phyloP scores from a whole-genome alignment of 345 rosid species.

The Pistacia vera region DNA sequence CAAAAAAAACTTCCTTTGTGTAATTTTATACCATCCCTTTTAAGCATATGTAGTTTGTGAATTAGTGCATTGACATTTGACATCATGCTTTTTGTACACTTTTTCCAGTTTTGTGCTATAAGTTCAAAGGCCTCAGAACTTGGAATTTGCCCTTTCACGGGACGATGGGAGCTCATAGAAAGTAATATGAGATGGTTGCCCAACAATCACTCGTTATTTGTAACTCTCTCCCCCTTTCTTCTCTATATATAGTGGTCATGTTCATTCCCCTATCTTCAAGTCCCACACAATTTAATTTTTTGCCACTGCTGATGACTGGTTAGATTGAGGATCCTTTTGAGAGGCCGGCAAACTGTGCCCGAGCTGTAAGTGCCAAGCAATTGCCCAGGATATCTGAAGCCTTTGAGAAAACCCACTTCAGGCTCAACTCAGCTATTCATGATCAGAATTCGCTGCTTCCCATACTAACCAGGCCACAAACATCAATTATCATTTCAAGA shows the following conservation, averaged over 20 bases:
- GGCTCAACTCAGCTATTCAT: constrained; percentile 36
- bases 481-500: constrained; percentile 24
- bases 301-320: constrained; percentile 13
- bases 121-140: constrained; percentile 46
- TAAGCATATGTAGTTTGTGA: background rate
- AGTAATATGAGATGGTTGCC: constrained; percentile 82
- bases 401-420: constrained; percentile 42
- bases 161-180: constrained; percentile 63
- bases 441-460: constrained; percentile 33
- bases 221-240: constrained; percentile 33
- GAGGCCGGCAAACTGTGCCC: constrained; percentile 81
- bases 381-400: constrained; percentile 57
- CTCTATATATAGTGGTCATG: background rate
- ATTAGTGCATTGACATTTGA: background rate
- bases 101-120: constrained; percentile 62
- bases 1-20: background rate
- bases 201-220: constrained; percentile 69
- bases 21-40: background rate
- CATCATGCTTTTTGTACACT: background rate
- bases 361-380: constrained; percentile 57
- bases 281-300: background rate
- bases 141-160: constrained; percentile 80
- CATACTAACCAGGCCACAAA: constrained; percentile 43
- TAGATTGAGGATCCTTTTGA: constrained; percentile 95
- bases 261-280: background rate